A percentile compares a stretch with the other conserved stretches of the same genome.
Evolutionary conservation across 1,284 basidiomycete genomes (phyloP).

Genomic region (Leccinum huronense): DNA sequence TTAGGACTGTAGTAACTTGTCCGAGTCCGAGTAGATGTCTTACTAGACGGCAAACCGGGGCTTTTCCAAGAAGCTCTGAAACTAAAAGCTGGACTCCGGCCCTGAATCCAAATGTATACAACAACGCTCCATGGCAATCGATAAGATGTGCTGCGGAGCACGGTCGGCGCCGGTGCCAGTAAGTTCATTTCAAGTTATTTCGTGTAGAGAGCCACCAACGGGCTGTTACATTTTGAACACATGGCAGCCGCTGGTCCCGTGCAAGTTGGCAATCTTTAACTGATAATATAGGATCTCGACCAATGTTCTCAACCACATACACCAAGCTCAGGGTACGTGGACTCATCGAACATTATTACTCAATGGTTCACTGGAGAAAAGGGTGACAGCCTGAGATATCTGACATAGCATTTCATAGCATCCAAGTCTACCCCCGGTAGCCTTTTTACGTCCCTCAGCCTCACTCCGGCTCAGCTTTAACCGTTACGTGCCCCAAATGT

Average conservation of each 20-base stretch:
- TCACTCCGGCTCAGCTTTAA: constrained; percentile 21
- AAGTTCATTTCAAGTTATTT: constrained; percentile 1
- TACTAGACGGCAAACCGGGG: neutral
- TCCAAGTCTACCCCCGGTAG: neutral
- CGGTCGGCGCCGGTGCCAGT: neutral
- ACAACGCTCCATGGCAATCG: constrained; percentile 1
- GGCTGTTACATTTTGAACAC: too few species aligned
- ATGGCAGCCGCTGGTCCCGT: neutral
- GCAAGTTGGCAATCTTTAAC: neutral
- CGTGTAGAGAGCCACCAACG: constrained; percentile 4
- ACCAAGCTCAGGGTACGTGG: neutral
- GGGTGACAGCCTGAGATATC: neutral
- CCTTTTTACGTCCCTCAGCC: neutral
- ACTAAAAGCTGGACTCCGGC: neutral
- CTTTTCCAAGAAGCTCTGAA: neutral
- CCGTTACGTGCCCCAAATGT: neutral
- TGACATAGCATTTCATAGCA: neutral
- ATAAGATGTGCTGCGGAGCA: neutral
- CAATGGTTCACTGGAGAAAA: neutral
- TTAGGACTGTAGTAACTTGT: too few species aligned
- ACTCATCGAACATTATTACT: neutral
- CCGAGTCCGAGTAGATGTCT: too few species aligned
- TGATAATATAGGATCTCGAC: neutral
- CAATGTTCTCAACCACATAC: neutral
- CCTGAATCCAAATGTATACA: neutral